phyloP scores from a whole-genome alignment of 2,329 filamentous ascomycete species.

The Ceratocystis smalleyi region DNA sequence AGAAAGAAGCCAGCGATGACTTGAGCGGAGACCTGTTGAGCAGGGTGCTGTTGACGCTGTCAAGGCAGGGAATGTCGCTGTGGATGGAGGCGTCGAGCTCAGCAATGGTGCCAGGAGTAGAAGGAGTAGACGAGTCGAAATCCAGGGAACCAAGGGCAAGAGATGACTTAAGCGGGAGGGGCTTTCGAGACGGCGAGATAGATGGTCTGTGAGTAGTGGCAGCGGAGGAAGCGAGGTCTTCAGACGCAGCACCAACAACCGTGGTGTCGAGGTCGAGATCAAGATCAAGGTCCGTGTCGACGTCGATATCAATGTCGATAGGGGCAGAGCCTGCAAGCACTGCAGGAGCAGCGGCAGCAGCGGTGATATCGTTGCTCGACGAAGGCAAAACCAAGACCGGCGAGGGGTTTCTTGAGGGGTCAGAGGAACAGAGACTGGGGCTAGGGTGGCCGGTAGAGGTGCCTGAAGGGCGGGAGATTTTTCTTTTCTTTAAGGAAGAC shows the following conservation, averaged over 20 bases:
- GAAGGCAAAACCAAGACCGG: constrained; percentile 28
- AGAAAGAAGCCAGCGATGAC: constrained; percentile 42
- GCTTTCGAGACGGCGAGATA: constrained; percentile 29
- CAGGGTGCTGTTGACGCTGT: constrained; percentile 5
- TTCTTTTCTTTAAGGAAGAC: constrained; percentile 61
- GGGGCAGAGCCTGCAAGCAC: constrained; percentile 2
- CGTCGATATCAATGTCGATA: background rate
- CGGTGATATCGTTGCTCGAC: constrained; percentile 24
- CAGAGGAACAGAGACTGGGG: constrained; percentile 27
- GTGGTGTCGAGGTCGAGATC: constrained; percentile 28
- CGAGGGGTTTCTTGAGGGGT: constrained; percentile 24
- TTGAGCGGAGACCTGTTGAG: constrained; percentile 34
- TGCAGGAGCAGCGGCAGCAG: constrained; percentile 13
- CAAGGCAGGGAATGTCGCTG: constrained; percentile 27
- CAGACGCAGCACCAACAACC: constrained; percentile 28
- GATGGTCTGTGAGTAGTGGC: constrained; percentile 21
- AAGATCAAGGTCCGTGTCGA: constrained; percentile 19
- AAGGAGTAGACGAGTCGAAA: constrained; percentile 40
- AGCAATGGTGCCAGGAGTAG: constrained; percentile 39
- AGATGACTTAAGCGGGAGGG: constrained; percentile 23
- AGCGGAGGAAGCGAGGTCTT: constrained; percentile 23
- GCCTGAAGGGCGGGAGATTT: constrained; percentile 35
- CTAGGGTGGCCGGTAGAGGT: constrained; percentile 12
- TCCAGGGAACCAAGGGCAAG: constrained; percentile 28
- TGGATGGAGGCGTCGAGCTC: constrained; percentile 43